phyloP scores from a whole-genome alignment of 2,329 filamentous ascomycete species.

The Cladorrhinum sp. region DNA sequence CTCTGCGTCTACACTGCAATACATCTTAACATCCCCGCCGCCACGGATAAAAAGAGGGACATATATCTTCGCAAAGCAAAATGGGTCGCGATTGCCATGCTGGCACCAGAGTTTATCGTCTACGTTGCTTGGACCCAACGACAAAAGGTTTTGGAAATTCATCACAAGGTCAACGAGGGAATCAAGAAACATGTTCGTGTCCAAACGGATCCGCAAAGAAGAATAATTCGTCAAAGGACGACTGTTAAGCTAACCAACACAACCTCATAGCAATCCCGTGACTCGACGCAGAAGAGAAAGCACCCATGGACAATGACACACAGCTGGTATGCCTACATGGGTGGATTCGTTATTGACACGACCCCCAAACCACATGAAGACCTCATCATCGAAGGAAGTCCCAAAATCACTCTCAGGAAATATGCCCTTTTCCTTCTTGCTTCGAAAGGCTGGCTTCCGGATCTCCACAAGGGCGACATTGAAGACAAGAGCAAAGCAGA shows the following conservation, averaged over 20 bases:
- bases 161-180: too few species aligned
- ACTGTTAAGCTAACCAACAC: too few species aligned
- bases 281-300: background rate
- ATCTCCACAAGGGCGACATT: background rate
- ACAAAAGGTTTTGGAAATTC: background rate
- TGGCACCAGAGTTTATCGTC: constrained; percentile 11
- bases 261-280: background rate
- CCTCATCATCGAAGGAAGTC: background rate
- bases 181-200: background rate
- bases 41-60: background rate
- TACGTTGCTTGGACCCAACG: constrained; percentile 9
- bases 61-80: constrained; percentile 3
- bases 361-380: background rate
- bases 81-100: constrained; percentile 9
- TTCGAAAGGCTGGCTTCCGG: background rate
- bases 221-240: too few species aligned
- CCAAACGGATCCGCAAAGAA: too few species aligned
- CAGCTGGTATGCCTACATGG: constrained; percentile 9
- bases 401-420: background rate
- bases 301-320: constrained; percentile 8
- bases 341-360: constrained; percentile 3
- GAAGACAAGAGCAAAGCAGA: constrained; percentile 13
- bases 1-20: constrained; percentile 14
- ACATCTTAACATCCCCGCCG: constrained; percentile 13
- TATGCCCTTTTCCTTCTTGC: background rate